phyloP scores from a whole-genome alignment of 1,139 yeast species.

The Hanseniaspora uvarum region DNA sequence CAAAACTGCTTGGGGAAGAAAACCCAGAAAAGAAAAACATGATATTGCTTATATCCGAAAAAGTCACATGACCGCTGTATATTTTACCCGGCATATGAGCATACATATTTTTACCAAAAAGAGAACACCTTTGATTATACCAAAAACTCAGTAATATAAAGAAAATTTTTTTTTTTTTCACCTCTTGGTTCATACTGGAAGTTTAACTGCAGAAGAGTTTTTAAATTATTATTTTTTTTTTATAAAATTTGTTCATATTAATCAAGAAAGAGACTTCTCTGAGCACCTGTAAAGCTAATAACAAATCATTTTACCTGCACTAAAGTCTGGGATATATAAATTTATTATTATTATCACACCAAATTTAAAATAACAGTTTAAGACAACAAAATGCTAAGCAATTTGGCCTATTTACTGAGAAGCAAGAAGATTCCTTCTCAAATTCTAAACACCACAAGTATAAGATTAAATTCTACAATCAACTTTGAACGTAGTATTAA shows the following conservation, averaged over 20 bases:
- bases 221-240: too few species aligned
- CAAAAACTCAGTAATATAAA: too few species aligned
- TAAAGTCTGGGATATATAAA: neutral
- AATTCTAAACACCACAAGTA: neutral
- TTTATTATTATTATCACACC: too few species aligned
- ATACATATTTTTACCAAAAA: too few species aligned
- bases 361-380: neutral
- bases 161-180: too few species aligned
- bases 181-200: too few species aligned
- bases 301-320: neutral
- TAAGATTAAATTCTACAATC: neutral
- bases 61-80: neutral
- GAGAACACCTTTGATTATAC: too few species aligned
- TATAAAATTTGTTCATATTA: too few species aligned
- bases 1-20: neutral
- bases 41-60: neutral
- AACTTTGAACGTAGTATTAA: neutral
- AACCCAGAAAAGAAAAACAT: too few species aligned
- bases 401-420: neutral
- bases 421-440: neutral
- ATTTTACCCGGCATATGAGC: neutral
- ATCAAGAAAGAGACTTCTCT: neutral
- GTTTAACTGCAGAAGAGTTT: too few species aligned
- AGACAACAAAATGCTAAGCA: neutral
- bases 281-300: neutral